phyloP scores from a whole-genome alignment of 2,329 filamentous ascomycete genomes.

The Talaromyces pinophilus region DNA sequence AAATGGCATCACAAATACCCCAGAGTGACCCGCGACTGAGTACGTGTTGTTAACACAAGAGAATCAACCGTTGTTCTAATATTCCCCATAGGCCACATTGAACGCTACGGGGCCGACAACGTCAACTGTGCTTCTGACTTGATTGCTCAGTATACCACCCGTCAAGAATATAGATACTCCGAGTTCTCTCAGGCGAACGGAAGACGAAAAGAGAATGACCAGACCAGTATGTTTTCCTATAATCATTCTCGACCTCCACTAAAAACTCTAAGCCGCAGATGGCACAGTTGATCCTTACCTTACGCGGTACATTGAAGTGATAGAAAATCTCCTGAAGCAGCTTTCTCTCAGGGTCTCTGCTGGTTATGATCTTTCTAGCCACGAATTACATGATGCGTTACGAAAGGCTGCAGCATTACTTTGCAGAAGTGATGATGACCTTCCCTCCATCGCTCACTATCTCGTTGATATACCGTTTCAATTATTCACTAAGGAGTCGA shows the following conservation, averaged over 20 bases:
- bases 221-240: conserved; percentile 14
- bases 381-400: conserved; percentile 77
- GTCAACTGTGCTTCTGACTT: conserved; percentile 96
- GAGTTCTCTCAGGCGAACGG: conserved; percentile 58
- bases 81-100: conserved; percentile 60
- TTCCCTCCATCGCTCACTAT: conserved; percentile 78
- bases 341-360: conserved; percentile 70
- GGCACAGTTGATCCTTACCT: conserved; percentile 16
- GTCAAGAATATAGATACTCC: conserved; percentile 90
- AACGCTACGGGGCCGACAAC: conserved; percentile 68
- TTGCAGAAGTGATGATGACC: conserved; percentile 73
- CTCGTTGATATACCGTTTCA: conserved; percentile 90
- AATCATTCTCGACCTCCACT: conserved; percentile 1
- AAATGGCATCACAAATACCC: conserved; percentile 86
- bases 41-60: conserved; percentile 23
- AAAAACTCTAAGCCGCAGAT: conserved; percentile 6
- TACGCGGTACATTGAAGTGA: conserved; percentile 43
- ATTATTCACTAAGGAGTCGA: conserved; percentile 90
- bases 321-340: conserved; percentile 64
- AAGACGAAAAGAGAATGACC: conserved; percentile 13
- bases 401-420: conserved; percentile 82
- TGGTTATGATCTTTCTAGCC: conserved; percentile 69
- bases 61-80: conserved; percentile 20
- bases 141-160: conserved; percentile 92
- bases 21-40: conserved; percentile 80